Evolutionary conservation across 805 yeast genomes (phyloP).

Genomic region (Ogataea degrootiae): DNA sequence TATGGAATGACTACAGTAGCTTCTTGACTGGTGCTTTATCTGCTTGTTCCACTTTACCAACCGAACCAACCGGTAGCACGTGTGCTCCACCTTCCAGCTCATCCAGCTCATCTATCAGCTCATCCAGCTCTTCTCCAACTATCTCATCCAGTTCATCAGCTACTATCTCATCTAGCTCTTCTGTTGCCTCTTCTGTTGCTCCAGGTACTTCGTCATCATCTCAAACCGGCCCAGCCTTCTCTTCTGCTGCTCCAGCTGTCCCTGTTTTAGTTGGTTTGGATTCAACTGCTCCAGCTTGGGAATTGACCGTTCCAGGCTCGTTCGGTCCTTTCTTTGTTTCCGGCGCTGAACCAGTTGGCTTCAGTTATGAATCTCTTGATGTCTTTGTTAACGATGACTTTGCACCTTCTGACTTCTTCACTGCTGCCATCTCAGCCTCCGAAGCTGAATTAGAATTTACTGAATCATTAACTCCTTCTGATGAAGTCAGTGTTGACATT

Average conservation of each 20-base stretch:
- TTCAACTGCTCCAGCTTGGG: not conserved
- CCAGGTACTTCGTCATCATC: constrained; percentile 6
- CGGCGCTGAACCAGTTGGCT: not conserved
- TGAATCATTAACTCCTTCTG: not conserved
- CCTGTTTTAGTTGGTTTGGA: not conserved
- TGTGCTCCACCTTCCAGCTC: constrained; percentile 15
- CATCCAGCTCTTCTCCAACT: not conserved
- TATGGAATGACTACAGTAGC: constrained; percentile 33
- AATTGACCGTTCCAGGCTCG: not conserved
- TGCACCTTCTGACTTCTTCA: not conserved
- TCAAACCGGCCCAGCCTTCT: constrained; percentile 4
- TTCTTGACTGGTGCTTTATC: constrained; percentile 28
- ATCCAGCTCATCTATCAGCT: not conserved
- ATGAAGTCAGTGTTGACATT: not conserved
- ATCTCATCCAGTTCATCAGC: constrained; percentile 9
- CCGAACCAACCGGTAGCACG: constrained; percentile 35
- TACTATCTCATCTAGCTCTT: constrained; percentile 7
- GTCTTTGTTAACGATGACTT: not conserved
- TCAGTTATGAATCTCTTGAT: not conserved
- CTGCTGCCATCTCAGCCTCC: not conserved
- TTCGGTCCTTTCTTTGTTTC: not conserved
- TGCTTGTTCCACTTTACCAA: constrained; percentile 25
- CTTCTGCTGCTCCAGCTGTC: not conserved
- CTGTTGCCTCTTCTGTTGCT: constrained; percentile 4
- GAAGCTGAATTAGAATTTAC: not conserved